phyloP scores from a whole-genome alignment of 2,329 filamentous ascomycete species.

The Incumbomyces delicatus region DNA sequence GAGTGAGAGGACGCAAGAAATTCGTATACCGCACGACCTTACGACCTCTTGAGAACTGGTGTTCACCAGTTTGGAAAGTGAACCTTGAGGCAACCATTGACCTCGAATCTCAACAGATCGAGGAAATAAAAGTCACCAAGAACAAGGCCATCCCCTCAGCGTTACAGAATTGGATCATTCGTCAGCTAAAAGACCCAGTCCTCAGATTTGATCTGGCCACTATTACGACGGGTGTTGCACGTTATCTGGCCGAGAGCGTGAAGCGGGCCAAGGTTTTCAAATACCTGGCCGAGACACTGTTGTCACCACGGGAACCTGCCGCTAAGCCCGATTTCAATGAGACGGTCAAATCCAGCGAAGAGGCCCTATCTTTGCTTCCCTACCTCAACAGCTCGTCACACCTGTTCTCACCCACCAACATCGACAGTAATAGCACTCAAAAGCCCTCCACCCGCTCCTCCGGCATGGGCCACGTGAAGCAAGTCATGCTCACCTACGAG shows the following conservation, averaged over 20 bases:
- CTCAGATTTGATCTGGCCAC: conserved; percentile 15
- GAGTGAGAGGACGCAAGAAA: conserved; percentile 10
- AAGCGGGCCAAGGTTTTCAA: conserved; percentile 17
- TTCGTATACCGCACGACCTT: conserved; percentile 13
- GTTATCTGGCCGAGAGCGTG: conserved; percentile 16
- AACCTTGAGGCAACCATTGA: conserved; percentile 14
- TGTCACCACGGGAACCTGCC: not conserved
- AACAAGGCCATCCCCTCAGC: not conserved
- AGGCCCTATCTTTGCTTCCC: conserved; percentile 10
- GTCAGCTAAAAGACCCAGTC: conserved; percentile 12
- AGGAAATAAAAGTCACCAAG: conserved; percentile 7
- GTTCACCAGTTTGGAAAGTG: conserved; percentile 9
- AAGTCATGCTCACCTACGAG: conserved; percentile 17
- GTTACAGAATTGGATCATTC: conserved; percentile 12
- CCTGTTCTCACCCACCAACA: not conserved
- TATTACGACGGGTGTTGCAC: conserved; percentile 18
- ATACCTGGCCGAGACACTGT: conserved; percentile 7
- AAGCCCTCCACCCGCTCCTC: conserved; percentile 2
- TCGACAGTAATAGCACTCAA: not conserved
- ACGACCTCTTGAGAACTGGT: conserved; percentile 17
- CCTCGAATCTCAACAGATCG: conserved; percentile 10
- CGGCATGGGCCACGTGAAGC: conserved; percentile 2
- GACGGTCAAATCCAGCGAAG: not conserved
- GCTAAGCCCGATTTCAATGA: not conserved
- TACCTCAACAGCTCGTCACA: conserved; percentile 11